Percentiles rank a stretch among this genome's conserved stretches.
phyloP scores from a whole-genome alignment of 208 protist species.

The Vickermania spadyakhi region DNA sequence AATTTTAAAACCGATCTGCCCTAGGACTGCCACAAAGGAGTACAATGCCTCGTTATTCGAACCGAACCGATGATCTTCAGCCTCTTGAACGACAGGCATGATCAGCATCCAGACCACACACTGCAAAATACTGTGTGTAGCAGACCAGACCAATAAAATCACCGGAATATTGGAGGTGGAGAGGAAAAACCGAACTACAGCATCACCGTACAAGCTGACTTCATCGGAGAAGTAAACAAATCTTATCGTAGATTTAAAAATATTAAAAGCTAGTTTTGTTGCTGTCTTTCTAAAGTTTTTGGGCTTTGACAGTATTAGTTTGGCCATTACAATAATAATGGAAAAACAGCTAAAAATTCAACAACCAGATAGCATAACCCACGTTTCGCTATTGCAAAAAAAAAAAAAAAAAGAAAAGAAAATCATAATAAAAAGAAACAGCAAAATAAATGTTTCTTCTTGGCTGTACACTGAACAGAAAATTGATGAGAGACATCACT shows the following conservation, averaged over 20 bases:
- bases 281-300: not conserved
- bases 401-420: constrained; percentile 2
- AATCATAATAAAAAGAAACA: too few relatives aligned
- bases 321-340: too few relatives aligned
- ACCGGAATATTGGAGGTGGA: constrained; percentile 65
- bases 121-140: constrained; percentile 76
- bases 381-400: not conserved
- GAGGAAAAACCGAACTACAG: constrained; percentile 53
- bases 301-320: not conserved
- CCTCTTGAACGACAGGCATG: constrained; percentile 68
- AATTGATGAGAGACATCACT: too few relatives aligned
- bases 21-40: constrained; percentile 47
- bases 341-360: too few relatives aligned
- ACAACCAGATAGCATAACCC: not conserved
- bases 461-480: too few relatives aligned
- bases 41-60: constrained; percentile 27
- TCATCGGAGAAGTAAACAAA: constrained; percentile 68
- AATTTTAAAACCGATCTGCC: constrained; percentile 40
- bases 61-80: constrained; percentile 55
- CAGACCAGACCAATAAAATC: constrained; percentile 40
- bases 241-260: constrained; percentile 37
- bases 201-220: constrained; percentile 57
- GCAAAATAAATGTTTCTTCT: too few relatives aligned
- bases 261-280: constrained; percentile 3
- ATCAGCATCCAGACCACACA: constrained; percentile 79